Conservation (phyloP, 2,329 filamentous ascomycete species). For the Purpureocillium lavendulum region DNA sequence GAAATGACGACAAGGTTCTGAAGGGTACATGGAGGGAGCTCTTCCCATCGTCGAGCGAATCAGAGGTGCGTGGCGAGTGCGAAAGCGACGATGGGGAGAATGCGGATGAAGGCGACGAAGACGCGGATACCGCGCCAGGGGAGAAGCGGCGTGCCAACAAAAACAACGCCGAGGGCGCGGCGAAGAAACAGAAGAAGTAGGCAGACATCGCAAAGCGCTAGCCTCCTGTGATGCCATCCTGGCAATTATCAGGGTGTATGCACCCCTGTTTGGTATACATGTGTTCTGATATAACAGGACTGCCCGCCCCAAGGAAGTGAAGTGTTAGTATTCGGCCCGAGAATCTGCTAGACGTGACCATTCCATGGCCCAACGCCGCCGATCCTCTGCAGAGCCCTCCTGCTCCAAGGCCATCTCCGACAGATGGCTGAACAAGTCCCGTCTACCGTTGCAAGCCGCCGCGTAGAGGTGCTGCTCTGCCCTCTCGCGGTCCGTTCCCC, state of each 20-base stretch:
- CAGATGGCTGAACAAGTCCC: slow-evolving; percentile 17
- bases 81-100: slow-evolving; percentile 23
- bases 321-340: slow-evolving; percentile 12
- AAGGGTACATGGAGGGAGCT: slow-evolving; percentile 48
- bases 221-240: too few species aligned
- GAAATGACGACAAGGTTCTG: slow-evolving; percentile 51
- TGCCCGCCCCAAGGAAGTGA: too few species aligned
- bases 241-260: too few species aligned
- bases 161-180: slow-evolving; percentile 4
- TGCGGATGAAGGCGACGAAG: slow-evolving; percentile 17
- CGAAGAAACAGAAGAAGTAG: slow-evolving; percentile 18
- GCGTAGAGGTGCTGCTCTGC: slow-evolving; percentile 16
- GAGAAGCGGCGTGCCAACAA: slow-evolving; percentile 16
- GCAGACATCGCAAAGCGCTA: too few species aligned
- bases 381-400: slow-evolving; percentile 11
- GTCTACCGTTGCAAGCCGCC: slow-evolving; percentile 16
- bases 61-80: slow-evolving; percentile 30
- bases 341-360: slow-evolving; percentile 22
- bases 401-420: slow-evolving; percentile 19
- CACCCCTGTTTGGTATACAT: too few species aligned
- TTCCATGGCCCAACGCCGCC: slow-evolving; percentile 22
- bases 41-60: slow-evolving; percentile 28
- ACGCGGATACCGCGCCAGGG: slow-evolving; percentile 10
- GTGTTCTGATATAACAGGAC: too few species aligned
- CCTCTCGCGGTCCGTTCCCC: slow-evolving; percentile 10